Evolutionary conservation across 2,329 filamentous ascomycete genomes (phyloP).

Genomic region (Cytospora mali): DNA sequence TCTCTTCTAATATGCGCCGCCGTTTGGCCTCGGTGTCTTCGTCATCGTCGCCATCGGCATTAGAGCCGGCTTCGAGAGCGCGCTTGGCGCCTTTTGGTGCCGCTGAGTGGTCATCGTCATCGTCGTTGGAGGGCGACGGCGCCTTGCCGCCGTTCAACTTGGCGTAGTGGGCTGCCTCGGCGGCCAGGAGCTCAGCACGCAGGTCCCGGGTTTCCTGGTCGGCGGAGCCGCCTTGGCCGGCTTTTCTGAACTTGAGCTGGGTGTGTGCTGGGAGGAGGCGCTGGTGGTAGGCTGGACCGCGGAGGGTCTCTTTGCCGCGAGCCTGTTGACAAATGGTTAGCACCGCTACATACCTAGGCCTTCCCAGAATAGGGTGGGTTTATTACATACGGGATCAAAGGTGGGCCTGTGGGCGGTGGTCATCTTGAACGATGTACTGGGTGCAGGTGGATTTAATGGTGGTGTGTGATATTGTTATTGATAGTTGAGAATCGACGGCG

Average conservation of each 20-base stretch:
- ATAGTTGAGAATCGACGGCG: not conserved
- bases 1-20: constrained; percentile 83
- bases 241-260: constrained; percentile 82
- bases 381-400: constrained; percentile 78
- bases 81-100: constrained; percentile 60
- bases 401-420: constrained; percentile 81
- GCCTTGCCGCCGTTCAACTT: constrained; percentile 72
- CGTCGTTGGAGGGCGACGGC: constrained; percentile 47
- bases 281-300: constrained; percentile 94
- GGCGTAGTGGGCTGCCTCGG: constrained; percentile 84
- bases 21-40: constrained; percentile 82
- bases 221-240: constrained; percentile 85
- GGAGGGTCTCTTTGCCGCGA: constrained; percentile 89
- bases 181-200: constrained; percentile 83
- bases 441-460: not conserved
- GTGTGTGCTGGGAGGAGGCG: constrained; percentile 93
- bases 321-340: constrained; percentile 53
- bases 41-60: constrained; percentile 45
- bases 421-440: constrained; percentile 45
- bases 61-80: constrained; percentile 55
- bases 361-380: not conserved
- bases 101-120: constrained; percentile 31
- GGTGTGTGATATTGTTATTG: not conserved
- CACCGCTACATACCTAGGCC: not conserved
- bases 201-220: constrained; percentile 74